A percentile compares a stretch with the other conserved stretches of the same genome.
Conservation (phyloP, 768 basidiomycete species). For the Leccinum broughii region DNA sequence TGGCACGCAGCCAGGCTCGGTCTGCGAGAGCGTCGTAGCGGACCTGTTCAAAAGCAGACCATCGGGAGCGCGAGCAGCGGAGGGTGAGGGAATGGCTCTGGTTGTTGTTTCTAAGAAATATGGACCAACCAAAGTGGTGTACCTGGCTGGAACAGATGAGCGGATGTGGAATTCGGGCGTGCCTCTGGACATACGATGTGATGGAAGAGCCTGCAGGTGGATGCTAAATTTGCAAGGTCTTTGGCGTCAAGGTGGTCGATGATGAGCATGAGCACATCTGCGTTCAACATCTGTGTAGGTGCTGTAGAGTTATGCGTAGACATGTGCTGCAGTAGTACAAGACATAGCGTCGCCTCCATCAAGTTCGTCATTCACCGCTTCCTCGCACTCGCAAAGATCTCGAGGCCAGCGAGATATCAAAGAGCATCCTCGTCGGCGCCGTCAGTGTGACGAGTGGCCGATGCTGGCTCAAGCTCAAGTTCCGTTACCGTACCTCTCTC, state of each 20-base stretch:
- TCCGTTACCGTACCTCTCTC: too few species aligned
- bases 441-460: too few species aligned
- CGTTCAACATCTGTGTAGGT: too few species aligned
- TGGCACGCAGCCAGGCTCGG: slow-evolving; percentile 47
- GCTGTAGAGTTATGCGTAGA: too few species aligned
- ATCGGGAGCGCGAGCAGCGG: slow-evolving; percentile 40
- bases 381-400: too few species aligned
- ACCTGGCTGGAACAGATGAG: slow-evolving; percentile 36
- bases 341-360: too few species aligned
- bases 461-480: too few species aligned
- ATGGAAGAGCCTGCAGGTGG: slow-evolving; percentile 30
- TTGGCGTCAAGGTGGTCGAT: slow-evolving; percentile 45
- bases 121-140: slow-evolving; percentile 58
- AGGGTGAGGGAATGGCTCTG: slow-evolving; percentile 54
- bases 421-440: too few species aligned
- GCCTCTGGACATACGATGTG: slow-evolving; percentile 39
- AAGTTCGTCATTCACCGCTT: too few species aligned
- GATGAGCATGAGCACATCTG: slow-evolving; percentile 37
- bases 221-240: slow-evolving; percentile 37
- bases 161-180: background rate
- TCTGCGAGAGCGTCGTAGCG: slow-evolving; percentile 57
- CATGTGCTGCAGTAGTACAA: too few species aligned
- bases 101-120: slow-evolving; percentile 47
- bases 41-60: slow-evolving; percentile 46
- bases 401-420: too few species aligned